Conservation (phyloP, 2,329 filamentous ascomycete species). For the Colletotrichum trifolii region DNA sequence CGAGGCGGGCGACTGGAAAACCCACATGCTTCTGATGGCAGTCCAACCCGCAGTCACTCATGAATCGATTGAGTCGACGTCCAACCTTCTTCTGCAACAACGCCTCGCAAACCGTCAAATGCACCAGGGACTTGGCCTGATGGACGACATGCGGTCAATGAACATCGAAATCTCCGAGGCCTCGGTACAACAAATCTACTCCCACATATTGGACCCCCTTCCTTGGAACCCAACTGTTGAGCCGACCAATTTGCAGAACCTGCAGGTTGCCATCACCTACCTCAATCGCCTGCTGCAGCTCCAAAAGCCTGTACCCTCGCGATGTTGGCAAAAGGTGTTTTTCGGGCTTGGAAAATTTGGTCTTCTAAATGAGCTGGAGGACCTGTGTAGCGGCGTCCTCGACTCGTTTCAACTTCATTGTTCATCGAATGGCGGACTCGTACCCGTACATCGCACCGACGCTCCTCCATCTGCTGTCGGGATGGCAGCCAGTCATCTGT, state of each 20-base stretch:
- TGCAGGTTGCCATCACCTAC: conserved; percentile 22
- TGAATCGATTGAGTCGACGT: conserved; percentile 42
- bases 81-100: conserved; percentile 48
- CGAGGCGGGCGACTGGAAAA: conserved; percentile 52
- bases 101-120: conserved; percentile 44
- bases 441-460: conserved; percentile 58
- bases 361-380: conserved; percentile 57
- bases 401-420: conserved; percentile 47
- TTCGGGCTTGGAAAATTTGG: conserved; percentile 56
- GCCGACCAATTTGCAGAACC: not conserved
- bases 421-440: conserved; percentile 45
- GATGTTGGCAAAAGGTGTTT: conserved; percentile 57
- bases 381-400: conserved; percentile 55
- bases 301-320: conserved; percentile 44
- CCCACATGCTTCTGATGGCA: conserved; percentile 56
- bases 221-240: conserved; percentile 15
- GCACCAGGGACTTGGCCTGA: conserved; percentile 44
- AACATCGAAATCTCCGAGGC: conserved; percentile 43
- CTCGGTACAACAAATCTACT: conserved; percentile 27
- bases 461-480: conserved; percentile 44
- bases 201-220: conserved; percentile 22
- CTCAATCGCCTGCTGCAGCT: conserved; percentile 22
- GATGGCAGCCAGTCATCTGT: not conserved
- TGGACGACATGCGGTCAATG: conserved; percentile 51
- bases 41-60: conserved; percentile 51